These are phyloP conservation scores for Hymenoscyphus infarciens DNA, from an alignment of 2,329 filamentous ascomycete species.

Conservation along the genomic window DNA sequence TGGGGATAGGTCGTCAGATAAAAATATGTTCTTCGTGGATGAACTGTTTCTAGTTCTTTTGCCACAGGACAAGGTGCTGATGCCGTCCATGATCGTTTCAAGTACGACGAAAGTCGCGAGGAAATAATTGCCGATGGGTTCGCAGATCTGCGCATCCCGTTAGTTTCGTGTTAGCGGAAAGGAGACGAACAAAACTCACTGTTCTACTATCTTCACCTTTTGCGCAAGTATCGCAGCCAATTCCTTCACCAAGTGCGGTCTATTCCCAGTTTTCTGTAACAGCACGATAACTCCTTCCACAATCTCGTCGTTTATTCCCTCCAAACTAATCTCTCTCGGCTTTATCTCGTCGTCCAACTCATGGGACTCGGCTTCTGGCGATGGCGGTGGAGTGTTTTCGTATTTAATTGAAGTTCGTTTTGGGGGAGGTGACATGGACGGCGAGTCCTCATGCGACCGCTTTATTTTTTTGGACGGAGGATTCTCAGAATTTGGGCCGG, in stretches of 20 bases:
- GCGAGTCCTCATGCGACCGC: constrained; percentile 62
- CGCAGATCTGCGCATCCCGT: constrained; percentile 65
- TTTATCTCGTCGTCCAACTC: constrained; percentile 42
- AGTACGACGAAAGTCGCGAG: constrained; percentile 81
- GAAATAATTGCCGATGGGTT: constrained; percentile 95
- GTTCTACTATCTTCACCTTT: constrained; percentile 79
- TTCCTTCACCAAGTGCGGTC: constrained; percentile 93
- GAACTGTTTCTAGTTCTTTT: constrained; percentile 88
- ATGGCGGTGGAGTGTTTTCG: constrained; percentile 77
- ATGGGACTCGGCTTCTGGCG: constrained; percentile 52
- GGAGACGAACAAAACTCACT: constrained; percentile 58
- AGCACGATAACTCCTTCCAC: constrained; percentile 87
- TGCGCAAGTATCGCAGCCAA: constrained; percentile 75
- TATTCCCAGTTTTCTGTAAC: constrained; percentile 83
- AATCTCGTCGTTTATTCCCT: constrained; percentile 90
- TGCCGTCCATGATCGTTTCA: constrained; percentile 81
- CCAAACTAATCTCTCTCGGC: constrained; percentile 64
- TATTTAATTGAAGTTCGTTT: constrained; percentile 42
- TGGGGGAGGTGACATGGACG: constrained; percentile 43
- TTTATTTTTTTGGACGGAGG: constrained; percentile 69
- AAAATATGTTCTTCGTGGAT: constrained; percentile 94
- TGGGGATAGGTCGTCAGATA: constrained; percentile 87
- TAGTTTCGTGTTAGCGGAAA: neutral
- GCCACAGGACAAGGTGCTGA: constrained; percentile 79
- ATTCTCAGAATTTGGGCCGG: constrained; percentile 33